Percentiles rank a stretch among this genome's conserved stretches.
These are phyloP conservation scores for Mariannaea elegans DNA, from an alignment of 2,329 filamentous ascomycete species.

Conservation along the genomic window DNA sequence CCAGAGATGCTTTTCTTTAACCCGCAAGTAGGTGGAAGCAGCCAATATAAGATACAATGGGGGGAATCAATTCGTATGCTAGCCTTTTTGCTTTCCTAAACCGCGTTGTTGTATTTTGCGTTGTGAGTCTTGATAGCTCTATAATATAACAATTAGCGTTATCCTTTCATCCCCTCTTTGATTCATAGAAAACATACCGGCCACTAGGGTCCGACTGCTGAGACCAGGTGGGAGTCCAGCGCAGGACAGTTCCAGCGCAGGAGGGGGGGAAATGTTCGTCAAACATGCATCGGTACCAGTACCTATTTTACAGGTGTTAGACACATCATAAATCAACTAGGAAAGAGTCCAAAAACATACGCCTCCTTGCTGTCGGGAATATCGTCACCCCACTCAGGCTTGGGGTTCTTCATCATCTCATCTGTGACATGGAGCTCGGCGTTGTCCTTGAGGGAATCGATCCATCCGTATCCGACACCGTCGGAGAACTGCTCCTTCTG, in stretches of 20 bases:
- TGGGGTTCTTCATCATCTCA: conserved; percentile 98
- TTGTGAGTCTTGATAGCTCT: conserved; percentile 82
- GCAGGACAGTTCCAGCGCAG: conserved; percentile 92
- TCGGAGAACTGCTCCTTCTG: conserved; percentile 99
- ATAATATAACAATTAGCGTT: conserved; percentile 32
- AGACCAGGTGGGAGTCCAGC: conserved; percentile 98
- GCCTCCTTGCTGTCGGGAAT: conserved; percentile 97
- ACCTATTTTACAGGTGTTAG: conserved; percentile 57
- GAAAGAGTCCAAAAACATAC: conserved; percentile 56
- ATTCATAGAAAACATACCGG: conserved; percentile 61
- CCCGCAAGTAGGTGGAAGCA: conserved; percentile 25
- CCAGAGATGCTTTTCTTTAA: conserved; percentile 45
- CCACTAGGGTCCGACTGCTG: conserved; percentile 96
- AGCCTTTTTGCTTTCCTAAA: conserved; percentile 41
- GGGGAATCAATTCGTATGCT: conserved; percentile 23
- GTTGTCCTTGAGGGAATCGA: conserved; percentile 94
- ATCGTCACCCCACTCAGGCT: conserved; percentile 93
- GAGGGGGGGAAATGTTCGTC: conserved; percentile 96
- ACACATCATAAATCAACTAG: neutral
- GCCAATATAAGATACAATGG: conserved; percentile 36
- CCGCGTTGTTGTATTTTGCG: conserved; percentile 72
- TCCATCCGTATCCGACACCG: conserved; percentile 98
- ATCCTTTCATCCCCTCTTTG: neutral
- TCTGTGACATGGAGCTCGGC: conserved; percentile 90
- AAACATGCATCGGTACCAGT: conserved; percentile 99